phyloP scores from a whole-genome alignment of 352 stramenopile species.

The Bremia lactucae region DNA sequence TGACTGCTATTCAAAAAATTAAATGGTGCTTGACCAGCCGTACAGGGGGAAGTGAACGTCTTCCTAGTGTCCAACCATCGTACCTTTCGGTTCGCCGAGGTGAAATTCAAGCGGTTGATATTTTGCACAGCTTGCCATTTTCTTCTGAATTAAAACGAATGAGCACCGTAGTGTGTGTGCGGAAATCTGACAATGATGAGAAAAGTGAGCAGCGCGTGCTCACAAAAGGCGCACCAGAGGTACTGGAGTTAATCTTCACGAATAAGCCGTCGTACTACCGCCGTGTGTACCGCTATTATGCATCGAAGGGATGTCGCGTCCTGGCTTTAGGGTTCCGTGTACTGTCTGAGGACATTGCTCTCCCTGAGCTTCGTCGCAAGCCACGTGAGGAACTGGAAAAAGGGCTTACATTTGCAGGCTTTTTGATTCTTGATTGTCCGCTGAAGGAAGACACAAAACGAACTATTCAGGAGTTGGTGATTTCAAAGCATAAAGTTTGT shows the following conservation, averaged over 20 bases:
- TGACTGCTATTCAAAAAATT: conserved; percentile 86
- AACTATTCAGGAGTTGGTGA: conserved; percentile 89
- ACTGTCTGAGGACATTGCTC: conserved; percentile 45
- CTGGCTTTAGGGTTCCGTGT: conserved; percentile 93
- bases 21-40: conserved; percentile 60
- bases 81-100: conserved; percentile 21
- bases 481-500: conserved; percentile 85
- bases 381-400: conserved; percentile 85
- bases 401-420: conserved; percentile 92
- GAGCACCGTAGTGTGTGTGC: conserved; percentile 89
- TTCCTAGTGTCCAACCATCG: conserved; percentile 20
- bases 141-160: conserved; percentile 94
- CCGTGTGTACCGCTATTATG: conserved; percentile 71
- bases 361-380: conserved; percentile 57
- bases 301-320: conserved; percentile 82
- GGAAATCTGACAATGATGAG: conserved; percentile 56
- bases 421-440: conserved; percentile 81
- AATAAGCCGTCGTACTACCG: conserved; percentile 86
- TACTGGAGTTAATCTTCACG: conserved; percentile 80
- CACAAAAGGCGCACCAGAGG: conserved; percentile 96
- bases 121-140: conserved; percentile 93
- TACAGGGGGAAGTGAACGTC: conserved; percentile 13
- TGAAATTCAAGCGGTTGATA: conserved; percentile 87
- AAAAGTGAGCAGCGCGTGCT: conserved; percentile 84
- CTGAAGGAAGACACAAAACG: conserved; percentile 95